Base-by-base conservation (phyloP, 75 land plant species). In the Sequoia sempervirens region DNA sequence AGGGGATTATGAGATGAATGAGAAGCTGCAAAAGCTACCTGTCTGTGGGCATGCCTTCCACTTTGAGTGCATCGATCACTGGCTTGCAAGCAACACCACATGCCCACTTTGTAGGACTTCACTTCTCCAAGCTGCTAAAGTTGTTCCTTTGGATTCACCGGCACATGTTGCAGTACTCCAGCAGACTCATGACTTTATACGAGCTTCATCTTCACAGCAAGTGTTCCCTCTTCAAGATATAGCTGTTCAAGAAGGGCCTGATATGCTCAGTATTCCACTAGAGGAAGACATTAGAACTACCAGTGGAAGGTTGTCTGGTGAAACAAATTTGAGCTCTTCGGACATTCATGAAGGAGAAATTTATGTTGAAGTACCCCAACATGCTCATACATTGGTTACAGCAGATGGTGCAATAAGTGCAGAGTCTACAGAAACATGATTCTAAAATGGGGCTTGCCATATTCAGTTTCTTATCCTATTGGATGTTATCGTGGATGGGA, bases 101-200 rank as follows among this genome's bases (percentile, higher is more conserved):
- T 96, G 98, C 73, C 98, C 98, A 76, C 93, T 96, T 54, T 96
- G 98, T 84, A 89, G 98, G 26, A 80, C 87, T 12, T 94, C 98
- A 11, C 90, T 96, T 47, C 81, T 89, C 17, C 88, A 88, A 56
- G 52, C 82, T 4, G 26, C 84, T 8, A 83, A 84, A 82, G 41
- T 84, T 81, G 87, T 86, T 30, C 87, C 87, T 50, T 32, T 86
- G 34, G 82, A 85, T 38, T 82, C 72, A 34, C 72, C 45, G 43
- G 86, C 72, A 30, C 70, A 85, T 20, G 6, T 14, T 36, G 34
- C 40, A 43, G 14, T 36, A 53, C 50, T 45, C 11, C 81, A 43
- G 28, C 68, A 81, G 82, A 81, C 36, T 11, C 73, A 32, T 32
- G 73, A 70, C 36, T 30, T 7, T 70, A 14, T 9, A 30, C 73